Evolutionary conservation across 331 rosid species (phyloP).

Genomic region (Quercus phellos): DNA sequence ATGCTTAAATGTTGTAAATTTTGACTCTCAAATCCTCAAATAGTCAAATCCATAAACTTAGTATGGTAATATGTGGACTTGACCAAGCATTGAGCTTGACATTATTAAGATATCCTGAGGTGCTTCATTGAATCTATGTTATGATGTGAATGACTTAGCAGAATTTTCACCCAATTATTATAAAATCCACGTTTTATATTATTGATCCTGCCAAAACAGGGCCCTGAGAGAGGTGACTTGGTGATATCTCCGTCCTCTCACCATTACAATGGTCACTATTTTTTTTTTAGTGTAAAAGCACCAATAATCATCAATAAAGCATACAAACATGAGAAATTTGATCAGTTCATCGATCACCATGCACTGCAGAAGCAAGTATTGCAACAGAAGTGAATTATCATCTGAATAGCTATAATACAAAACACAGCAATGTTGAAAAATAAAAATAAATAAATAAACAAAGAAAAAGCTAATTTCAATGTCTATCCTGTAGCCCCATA

Average conservation of each 20-base stretch:
- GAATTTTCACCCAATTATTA: neutral
- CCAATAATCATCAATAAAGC: neutral
- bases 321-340: neutral
- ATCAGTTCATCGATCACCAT: neutral
- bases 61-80: neutral
- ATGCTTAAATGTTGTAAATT: neutral
- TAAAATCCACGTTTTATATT: neutral
- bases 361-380: neutral
- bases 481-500: neutral
- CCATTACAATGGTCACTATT: neutral
- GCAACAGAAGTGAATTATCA: neutral
- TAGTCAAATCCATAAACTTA: neutral
- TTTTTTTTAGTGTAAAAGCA: neutral
- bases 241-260: neutral
- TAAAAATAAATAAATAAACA: neutral
- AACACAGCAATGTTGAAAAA: neutral
- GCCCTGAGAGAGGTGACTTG: neutral
- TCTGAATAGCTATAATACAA: neutral
- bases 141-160: neutral
- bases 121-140: neutral
- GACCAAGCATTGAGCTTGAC: neutral
- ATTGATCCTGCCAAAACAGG: neutral
- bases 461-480: neutral
- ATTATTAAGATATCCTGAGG: neutral
- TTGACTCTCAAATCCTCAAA: neutral